Evolutionary conservation across 352 stramenopile genomes (phyloP).

Genomic region (Aphanomyces astaci): DNA sequence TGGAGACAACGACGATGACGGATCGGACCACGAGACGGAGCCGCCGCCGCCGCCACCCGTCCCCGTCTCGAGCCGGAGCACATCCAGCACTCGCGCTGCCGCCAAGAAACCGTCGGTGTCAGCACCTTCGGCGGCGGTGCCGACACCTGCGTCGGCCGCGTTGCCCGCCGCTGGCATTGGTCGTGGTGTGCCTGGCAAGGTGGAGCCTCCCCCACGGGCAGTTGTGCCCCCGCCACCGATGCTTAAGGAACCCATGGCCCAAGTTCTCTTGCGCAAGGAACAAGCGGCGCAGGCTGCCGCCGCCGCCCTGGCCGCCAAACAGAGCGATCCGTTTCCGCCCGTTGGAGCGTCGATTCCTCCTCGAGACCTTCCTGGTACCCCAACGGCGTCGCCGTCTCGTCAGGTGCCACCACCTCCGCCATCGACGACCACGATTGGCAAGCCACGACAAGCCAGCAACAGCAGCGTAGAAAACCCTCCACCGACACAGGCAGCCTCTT

Average conservation of each 20-base stretch:
- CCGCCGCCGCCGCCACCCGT: background rate
- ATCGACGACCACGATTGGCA: background rate
- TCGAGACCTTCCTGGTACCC: no score
- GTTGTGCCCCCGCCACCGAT: conserved; percentile 57
- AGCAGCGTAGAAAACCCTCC: no score
- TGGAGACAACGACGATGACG: conserved; percentile 10
- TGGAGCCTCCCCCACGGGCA: no score
- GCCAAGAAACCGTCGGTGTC: conserved; percentile 51
- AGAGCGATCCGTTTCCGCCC: background rate
- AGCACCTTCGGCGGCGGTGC: no score
- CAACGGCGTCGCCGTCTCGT: conserved; percentile 33
- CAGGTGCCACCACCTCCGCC: conserved; percentile 24
- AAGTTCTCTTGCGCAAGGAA: conserved; percentile 2
- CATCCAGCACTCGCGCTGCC: conserved; percentile 25
- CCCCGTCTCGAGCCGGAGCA: background rate
- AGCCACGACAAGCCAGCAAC: conserved; percentile 15
- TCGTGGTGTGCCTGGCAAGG: no score
- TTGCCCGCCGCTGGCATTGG: no score
- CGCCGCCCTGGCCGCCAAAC: no score
- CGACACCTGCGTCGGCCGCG: no score
- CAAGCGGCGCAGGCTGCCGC: background rate
- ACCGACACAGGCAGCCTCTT: no score
- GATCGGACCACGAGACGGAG: conserved; percentile 22
- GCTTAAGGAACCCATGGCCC: conserved; percentile 19
- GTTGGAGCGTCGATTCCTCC: conserved; percentile 24